Conservation (phyloP, 768 basidiomycete genomes). For the Mycena sanguinolenta region DNA sequence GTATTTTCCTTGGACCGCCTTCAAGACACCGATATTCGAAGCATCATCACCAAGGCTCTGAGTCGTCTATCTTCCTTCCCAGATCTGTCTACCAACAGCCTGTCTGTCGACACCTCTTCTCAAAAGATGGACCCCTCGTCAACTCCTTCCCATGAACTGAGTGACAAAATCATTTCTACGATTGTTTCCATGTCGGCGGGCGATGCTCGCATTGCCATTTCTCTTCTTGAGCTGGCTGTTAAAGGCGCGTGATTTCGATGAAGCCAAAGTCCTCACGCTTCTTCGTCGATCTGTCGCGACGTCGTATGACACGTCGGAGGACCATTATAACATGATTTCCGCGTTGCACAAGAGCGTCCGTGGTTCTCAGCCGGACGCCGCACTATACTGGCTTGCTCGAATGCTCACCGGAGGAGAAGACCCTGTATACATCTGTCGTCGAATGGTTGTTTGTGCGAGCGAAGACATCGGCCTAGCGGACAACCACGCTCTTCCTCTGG, state of each 20-base stretch:
- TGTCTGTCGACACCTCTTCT: constrained; percentile 12
- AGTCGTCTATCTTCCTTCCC: constrained; percentile 43
- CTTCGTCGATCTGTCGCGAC: constrained; percentile 74
- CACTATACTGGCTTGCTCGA: constrained; percentile 90
- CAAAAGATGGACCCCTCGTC: background rate
- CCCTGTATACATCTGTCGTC: constrained; percentile 79
- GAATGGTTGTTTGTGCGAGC: constrained; percentile 85
- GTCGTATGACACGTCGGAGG: constrained; percentile 82
- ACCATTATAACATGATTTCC: constrained; percentile 85
- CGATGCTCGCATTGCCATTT: constrained; percentile 84
- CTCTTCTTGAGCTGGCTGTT: constrained; percentile 80
- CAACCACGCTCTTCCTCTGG: constrained; percentile 80
- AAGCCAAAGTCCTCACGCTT: constrained; percentile 65
- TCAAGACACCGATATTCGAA: constrained; percentile 69
- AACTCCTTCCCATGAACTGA: constrained; percentile 53
- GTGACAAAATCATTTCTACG: constrained; percentile 59
- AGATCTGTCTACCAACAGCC: constrained; percentile 27
- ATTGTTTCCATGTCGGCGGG: constrained; percentile 71
- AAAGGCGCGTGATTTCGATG: constrained; percentile 54
- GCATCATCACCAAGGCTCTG: constrained; percentile 69
- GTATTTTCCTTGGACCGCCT: constrained; percentile 83
- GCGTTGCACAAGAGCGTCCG: constrained; percentile 88
- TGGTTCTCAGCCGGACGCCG: constrained; percentile 81
- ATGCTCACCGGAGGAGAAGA: constrained; percentile 89
- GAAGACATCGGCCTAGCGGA: constrained; percentile 91